Conservation (phyloP, 441 rosid species). For the Adansonia grandidieri region DNA sequence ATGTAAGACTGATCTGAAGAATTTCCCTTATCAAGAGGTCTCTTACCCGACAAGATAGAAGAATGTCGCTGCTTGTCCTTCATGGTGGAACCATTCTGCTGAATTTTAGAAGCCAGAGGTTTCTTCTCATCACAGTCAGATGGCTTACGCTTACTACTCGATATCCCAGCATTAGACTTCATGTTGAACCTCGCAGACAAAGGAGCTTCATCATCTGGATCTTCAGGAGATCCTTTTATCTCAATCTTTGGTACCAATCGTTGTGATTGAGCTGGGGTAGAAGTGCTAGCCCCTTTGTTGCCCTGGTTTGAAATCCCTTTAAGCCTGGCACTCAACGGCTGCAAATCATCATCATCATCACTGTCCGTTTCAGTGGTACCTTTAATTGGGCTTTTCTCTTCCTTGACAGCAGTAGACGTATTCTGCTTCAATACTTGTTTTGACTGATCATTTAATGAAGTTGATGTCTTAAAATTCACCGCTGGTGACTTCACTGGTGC, state of each 20-base stretch:
- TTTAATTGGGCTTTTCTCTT: slow-evolving; percentile 43
- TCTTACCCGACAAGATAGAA: slow-evolving; percentile 55
- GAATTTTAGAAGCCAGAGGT: slow-evolving; percentile 47
- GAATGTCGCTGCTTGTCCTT: slow-evolving; percentile 52
- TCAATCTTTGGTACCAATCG: slow-evolving; percentile 38
- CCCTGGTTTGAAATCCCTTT: slow-evolving; percentile 47
- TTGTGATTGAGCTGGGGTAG: slow-evolving; percentile 32
- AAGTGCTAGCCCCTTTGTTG: slow-evolving; percentile 43
- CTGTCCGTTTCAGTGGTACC: slow-evolving; percentile 22
- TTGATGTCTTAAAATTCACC: slow-evolving; percentile 40
- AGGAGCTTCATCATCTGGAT: slow-evolving; percentile 75
- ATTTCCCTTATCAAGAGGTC: slow-evolving; percentile 65
- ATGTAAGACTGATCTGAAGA: slow-evolving; percentile 51
- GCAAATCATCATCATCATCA: slow-evolving; percentile 42
- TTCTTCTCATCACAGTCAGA: slow-evolving; percentile 50
- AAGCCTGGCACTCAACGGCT: slow-evolving; percentile 63
- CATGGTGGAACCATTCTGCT: slow-evolving; percentile 63
- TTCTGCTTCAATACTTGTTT: slow-evolving; percentile 41
- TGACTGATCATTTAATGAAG: slow-evolving; percentile 42
- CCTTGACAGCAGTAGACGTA: slow-evolving; percentile 44
- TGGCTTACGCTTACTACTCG: slow-evolving; percentile 40
- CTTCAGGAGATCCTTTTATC: slow-evolving; percentile 42
- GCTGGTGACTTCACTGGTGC: slow-evolving; percentile 27
- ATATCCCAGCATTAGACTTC: slow-evolving; percentile 52
- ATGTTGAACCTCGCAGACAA: slow-evolving; percentile 51